Evolutionary conservation across 108 stramenopile species (phyloP).

Genomic region (Stephanodiscus minutulus): DNA sequence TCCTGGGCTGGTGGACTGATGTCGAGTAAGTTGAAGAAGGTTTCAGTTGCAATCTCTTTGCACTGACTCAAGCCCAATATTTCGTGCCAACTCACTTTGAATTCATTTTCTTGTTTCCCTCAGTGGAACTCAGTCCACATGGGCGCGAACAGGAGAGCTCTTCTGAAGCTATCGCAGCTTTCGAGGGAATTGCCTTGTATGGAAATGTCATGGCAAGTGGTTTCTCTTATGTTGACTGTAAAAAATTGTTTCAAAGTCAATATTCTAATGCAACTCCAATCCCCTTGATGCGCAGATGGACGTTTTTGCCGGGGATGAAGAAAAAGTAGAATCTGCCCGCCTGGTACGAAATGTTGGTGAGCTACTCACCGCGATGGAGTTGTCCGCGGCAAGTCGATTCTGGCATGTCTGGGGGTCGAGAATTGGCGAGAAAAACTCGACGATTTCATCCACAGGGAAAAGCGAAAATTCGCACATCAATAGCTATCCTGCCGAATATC

Average conservation of each 20-base stretch:
- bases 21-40: conserved; percentile 24
- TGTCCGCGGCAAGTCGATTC: conserved; percentile 82
- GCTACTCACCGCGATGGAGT: conserved; percentile 81
- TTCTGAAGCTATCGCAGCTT: conserved; percentile 93
- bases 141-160: conserved; percentile 95
- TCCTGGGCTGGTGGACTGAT: conserved; percentile 94
- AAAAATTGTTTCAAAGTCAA: conserved; percentile 1
- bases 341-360: conserved; percentile 72
- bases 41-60: background rate
- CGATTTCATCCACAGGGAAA: background rate
- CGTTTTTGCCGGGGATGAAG: conserved; percentile 47
- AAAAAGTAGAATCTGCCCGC: conserved; percentile 48
- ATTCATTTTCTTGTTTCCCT: background rate
- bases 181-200: conserved; percentile 90
- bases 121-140: conserved; percentile 67
- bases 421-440: conserved; percentile 29
- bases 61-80: background rate
- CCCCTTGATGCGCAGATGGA: conserved; percentile 17
- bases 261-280: background rate
- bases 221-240: background rate
- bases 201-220: conserved; percentile 71
- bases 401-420: conserved; percentile 79
- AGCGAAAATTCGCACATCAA: conserved; percentile 21
- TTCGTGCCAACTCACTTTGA: background rate
- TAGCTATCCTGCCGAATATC: conserved; percentile 66